Base-by-base conservation (phyloP, 140 eudicot species). In the Erigeron philadelphicus region DNA sequence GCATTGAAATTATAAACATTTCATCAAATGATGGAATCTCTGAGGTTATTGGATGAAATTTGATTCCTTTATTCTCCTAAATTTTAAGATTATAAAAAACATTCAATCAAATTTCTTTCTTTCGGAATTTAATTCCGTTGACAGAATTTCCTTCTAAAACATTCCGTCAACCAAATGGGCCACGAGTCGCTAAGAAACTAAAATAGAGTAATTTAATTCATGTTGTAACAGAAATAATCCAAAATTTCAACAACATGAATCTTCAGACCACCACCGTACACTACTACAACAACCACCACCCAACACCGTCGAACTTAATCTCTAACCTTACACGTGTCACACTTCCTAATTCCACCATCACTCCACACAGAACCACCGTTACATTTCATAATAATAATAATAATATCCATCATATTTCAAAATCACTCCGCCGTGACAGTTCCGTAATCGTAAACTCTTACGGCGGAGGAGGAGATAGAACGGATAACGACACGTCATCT, bases 261-360 rank as follows among this genome's bases (percentile, higher is more conserved):
- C 53, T 76, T 8, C 64, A 72, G 40, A 56, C 72, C 62, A 1
- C 72, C 63, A 61, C 46, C 7, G 44, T 31, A 31, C 3, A 31
- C 38, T 2, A 58, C 72, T 61, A 54, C 67, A 76, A 4, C 25
- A 38, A 53, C 54, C 76, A 45, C 54, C 76, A 67, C 17, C 13
- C 81, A 18, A 46, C 76, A 11, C 71, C 80, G 71, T 72, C 45
- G 50, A 76, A 76, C 62, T 55, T 45, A 64, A 23, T 64, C 38
- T 61, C 75, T 7, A 76, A 53, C 25, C 43, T 60, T 55, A 53
- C 54, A 13, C 11, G 12, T 53, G 23, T 12, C n/a, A 61, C 58
- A 25, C 66, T 70, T 54, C 58, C 50, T 5, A 61, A 4, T 56
- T 21, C 11, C 66, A 63, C 75, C 16, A 53, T 50, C 53, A 46